These are phyloP conservation scores for Haberlea rhodopensis DNA, from an alignment of 257 asterid genomes.

Conservation along the genomic window DNA sequence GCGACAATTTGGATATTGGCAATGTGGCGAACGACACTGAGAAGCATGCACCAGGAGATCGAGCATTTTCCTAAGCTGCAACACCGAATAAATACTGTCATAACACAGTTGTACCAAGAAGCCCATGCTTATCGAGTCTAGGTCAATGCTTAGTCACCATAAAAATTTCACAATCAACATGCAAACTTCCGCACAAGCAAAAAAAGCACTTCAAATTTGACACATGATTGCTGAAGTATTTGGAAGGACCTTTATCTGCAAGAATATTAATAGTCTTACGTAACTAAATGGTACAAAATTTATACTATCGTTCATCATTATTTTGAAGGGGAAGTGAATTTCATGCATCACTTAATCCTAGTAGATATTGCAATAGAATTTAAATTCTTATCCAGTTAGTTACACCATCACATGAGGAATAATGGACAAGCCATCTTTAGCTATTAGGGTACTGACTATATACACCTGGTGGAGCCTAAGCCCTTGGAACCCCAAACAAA, in stretches of 20 bases:
- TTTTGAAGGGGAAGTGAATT: too few relatives aligned
- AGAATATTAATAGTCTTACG: too few relatives aligned
- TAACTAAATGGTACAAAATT: too few relatives aligned
- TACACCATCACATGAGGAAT: too few relatives aligned
- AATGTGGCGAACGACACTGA: constrained; percentile 73
- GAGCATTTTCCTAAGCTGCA: constrained; percentile 93
- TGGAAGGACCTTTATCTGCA: background rate
- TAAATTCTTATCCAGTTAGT: too few relatives aligned
- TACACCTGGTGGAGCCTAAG: background rate
- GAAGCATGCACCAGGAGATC: constrained; percentile 96
- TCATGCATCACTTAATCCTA: too few relatives aligned
- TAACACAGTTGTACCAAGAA: constrained; percentile 10
- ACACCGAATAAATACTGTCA: constrained; percentile 30
- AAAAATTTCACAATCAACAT: background rate
- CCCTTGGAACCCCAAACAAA: background rate
- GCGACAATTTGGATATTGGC: constrained; percentile 92
- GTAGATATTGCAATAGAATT: too few relatives aligned
- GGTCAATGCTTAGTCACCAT: background rate
- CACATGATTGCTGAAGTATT: constrained; percentile 7
- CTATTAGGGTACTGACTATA: background rate
- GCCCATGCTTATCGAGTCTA: background rate
- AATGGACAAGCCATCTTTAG: too few relatives aligned
- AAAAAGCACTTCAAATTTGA: constrained; percentile 5
- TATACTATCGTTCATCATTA: too few relatives aligned
- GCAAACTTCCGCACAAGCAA: background rate